Percentiles rank a stretch among this genome's conserved stretches.
Evolutionary conservation across 176 grass and related monocot species (phyloP).

Genomic region (Coix lacrymajobi): DNA sequence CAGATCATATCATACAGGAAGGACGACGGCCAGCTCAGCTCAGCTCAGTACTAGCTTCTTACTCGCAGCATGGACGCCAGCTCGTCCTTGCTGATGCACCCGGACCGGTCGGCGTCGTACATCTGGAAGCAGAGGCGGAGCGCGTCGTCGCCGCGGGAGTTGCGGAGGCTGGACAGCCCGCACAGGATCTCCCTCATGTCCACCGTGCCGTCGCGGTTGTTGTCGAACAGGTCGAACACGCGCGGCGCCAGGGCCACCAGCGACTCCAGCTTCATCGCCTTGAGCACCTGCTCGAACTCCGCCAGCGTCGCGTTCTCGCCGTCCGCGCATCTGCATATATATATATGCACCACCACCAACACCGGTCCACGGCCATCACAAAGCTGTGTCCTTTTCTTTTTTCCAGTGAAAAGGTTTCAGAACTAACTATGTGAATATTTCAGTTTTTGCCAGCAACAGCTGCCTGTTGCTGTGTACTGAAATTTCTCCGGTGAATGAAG

Average conservation of each 20-base stretch:
- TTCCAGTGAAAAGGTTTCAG: background rate
- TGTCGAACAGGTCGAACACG: slow-evolving; percentile 67
- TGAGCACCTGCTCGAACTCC: slow-evolving; percentile 70
- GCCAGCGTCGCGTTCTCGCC: slow-evolving; percentile 58
- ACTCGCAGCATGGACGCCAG: slow-evolving; percentile 74
- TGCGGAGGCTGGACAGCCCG: slow-evolving; percentile 61
- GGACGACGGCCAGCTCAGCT: too few relatives aligned
- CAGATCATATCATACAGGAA: background rate
- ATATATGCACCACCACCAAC: background rate
- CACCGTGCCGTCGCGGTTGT: slow-evolving; percentile 66
- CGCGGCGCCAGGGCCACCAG: slow-evolving; percentile 56
- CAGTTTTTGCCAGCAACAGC: background rate
- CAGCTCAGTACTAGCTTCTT: background rate
- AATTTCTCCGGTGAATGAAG: background rate
- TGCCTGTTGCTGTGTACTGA: background rate
- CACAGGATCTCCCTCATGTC: slow-evolving; percentile 82
- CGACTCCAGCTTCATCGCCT: slow-evolving; percentile 56
- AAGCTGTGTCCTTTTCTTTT: background rate
- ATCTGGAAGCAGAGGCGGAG: slow-evolving; percentile 74
- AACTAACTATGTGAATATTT: background rate
- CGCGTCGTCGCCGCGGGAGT: slow-evolving; percentile 53
- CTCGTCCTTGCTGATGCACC: slow-evolving; percentile 77
- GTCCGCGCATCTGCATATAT: slow-evolving; percentile 43
- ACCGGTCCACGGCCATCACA: background rate
- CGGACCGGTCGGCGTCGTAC: slow-evolving; percentile 58